phyloP scores from a whole-genome alignment of 192 early-diverging fungal species.

The Funneliformis mosseae region DNA sequence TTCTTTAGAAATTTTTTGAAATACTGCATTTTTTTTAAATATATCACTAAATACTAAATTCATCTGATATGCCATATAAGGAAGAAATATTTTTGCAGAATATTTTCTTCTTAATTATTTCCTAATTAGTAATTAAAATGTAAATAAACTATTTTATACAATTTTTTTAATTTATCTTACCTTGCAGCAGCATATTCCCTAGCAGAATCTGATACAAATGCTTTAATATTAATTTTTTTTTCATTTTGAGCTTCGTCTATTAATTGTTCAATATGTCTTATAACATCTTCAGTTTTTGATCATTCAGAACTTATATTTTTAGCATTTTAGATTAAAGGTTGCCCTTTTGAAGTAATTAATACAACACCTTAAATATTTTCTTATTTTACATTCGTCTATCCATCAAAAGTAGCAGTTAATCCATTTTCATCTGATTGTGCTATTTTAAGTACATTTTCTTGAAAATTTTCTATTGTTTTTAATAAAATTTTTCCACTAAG shows the following conservation, averaged over 20 bases:
- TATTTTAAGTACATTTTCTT: no score
- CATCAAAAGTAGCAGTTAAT: neutral
- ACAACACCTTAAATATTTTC: neutral
- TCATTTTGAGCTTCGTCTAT: neutral
- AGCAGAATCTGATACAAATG: constrained; percentile 10
- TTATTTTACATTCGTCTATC: neutral
- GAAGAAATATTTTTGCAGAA: constrained; percentile 4
- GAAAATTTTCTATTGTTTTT: no score
- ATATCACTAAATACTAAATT: constrained; percentile 12
- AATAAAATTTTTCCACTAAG: no score
- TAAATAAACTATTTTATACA: neutral
- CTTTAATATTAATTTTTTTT: neutral
- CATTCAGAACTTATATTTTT: neutral
- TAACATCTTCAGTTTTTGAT: constrained; percentile 12
- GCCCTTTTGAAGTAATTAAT: neutral
- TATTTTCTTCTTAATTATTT: constrained; percentile 2
- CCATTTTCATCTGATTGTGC: neutral
- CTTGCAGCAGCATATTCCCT: constrained; percentile 3
- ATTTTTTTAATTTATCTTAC: neutral
- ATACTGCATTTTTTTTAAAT: neutral
- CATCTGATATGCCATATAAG: constrained; percentile 15
- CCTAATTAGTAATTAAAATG: neutral
- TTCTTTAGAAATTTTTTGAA: constrained; percentile 1
- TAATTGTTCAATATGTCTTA: neutral
- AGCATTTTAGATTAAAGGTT: neutral